A percentile compares a stretch with the other conserved stretches of the same genome.
Conservation (phyloP, 208 protist species). For the Acanthamoeba culbertsoni region DNA sequence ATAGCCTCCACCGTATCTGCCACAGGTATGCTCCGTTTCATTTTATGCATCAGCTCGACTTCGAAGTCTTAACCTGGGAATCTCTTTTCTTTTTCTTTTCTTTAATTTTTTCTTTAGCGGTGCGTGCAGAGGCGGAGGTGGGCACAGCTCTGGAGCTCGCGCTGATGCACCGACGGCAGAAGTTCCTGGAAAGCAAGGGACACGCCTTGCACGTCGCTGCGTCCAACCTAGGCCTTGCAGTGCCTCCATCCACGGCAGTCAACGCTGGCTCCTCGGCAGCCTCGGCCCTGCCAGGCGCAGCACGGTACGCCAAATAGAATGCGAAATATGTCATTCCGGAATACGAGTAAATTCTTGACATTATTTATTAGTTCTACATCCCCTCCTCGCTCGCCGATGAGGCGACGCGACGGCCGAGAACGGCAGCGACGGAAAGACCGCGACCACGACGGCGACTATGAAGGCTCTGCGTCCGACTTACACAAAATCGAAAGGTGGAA, state of each 20-base stretch:
- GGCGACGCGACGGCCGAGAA: neutral
- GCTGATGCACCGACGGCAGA: neutral
- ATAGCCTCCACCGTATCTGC: neutral
- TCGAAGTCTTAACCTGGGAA: neutral
- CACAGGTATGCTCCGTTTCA: neutral
- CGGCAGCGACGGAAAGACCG: neutral
- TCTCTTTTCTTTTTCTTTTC: too few species aligned
- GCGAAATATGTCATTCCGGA: neutral
- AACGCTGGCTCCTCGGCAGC: neutral
- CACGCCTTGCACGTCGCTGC: neutral
- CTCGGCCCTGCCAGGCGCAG: neutral
- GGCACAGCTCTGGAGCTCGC: neutral
- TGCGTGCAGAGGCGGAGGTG: neutral
- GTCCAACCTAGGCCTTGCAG: neutral
- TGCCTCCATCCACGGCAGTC: neutral
- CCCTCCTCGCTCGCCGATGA: neutral
- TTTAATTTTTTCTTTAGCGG: too few species aligned
- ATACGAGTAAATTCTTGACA: neutral
- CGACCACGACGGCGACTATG: neutral
- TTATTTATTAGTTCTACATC: neutral
- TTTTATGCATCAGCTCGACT: neutral
- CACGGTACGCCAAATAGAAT: too few species aligned
- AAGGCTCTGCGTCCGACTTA: neutral
- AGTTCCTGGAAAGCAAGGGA: constrained; percentile 27
- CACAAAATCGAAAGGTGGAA: neutral